These are phyloP conservation scores for Metschnikowia drakensbergensis DNA, from an alignment of 805 yeast species.

Conservation along the genomic window DNA sequence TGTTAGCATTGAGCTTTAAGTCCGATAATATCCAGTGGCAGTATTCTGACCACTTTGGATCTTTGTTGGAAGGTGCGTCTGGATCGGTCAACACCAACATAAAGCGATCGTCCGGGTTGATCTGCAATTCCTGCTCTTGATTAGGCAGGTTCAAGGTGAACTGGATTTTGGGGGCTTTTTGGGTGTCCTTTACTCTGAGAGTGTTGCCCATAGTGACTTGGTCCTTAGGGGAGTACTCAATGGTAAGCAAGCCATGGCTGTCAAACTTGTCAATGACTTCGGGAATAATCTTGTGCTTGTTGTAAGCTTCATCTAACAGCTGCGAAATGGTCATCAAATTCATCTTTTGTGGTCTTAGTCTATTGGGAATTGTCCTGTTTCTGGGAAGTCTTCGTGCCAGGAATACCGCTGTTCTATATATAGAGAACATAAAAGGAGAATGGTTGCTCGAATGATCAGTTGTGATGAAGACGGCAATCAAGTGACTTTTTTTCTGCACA, in stretches of 20 bases:
- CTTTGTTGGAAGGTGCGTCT: constrained; percentile 83
- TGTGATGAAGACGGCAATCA: constrained; percentile 10
- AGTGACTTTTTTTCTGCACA: constrained; percentile 10
- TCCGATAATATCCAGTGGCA: constrained; percentile 69
- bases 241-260: constrained; percentile 56
- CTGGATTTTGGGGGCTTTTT: constrained; percentile 60
- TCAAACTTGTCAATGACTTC: constrained; percentile 48
- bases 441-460: background rate
- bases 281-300: constrained; percentile 49
- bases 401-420: constrained; percentile 12
- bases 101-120: constrained; percentile 49
- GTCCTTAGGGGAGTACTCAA: constrained; percentile 50
- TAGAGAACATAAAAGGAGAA: constrained; percentile 10
- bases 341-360: constrained; percentile 25
- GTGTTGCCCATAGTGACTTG: constrained; percentile 81
- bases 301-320: constrained; percentile 48
- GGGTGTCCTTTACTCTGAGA: constrained; percentile 61
- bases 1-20: constrained; percentile 40
- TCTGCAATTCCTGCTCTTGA: constrained; percentile 40
- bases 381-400: background rate
- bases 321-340: constrained; percentile 50
- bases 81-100: constrained; percentile 86
- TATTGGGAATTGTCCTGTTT: background rate
- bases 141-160: constrained; percentile 54
- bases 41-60: constrained; percentile 84